Percentiles rank a stretch among this genome's conserved stretches.
These are phyloP conservation scores for Cantharellus anzutake DNA, from an alignment of 768 basidiomycete genomes.

Conservation along the genomic window DNA sequence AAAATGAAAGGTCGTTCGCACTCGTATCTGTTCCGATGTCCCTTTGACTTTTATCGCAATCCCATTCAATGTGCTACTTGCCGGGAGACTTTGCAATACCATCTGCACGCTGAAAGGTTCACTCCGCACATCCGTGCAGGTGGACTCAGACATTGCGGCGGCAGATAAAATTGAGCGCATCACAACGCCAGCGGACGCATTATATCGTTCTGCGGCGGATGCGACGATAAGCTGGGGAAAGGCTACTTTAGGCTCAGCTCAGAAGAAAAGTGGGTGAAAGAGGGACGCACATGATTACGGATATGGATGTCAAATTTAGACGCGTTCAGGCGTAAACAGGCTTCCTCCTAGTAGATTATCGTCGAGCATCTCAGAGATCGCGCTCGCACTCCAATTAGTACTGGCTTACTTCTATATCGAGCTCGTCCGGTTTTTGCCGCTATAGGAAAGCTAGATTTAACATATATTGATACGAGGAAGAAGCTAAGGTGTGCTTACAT, in stretches of 20 bases:
- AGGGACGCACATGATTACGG: conserved; percentile 54
- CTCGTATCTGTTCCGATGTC: neutral
- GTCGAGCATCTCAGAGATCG: too few species aligned
- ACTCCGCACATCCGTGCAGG: conserved; percentile 23
- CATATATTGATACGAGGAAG: conserved; percentile 6
- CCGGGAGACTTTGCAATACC: conserved; percentile 41
- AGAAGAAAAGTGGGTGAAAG: neutral
- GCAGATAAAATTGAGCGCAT: conserved; percentile 51
- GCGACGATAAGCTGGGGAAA: conserved; percentile 47
- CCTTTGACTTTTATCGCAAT: neutral
- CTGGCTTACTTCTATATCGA: conserved; percentile 44
- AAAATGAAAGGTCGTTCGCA: neutral
- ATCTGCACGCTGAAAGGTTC: conserved; percentile 44
- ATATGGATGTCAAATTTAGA: conserved; percentile 75
- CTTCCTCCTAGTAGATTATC: conserved; percentile 29
- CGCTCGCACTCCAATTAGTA: neutral
- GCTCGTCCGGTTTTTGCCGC: conserved; percentile 32
- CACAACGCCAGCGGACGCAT: conserved; percentile 50
- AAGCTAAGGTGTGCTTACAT: conserved; percentile 8
- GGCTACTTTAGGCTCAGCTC: conserved; percentile 6
- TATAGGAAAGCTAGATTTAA: conserved; percentile 18
- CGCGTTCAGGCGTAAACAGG: conserved; percentile 76
- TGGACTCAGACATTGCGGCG: conserved; percentile 43
- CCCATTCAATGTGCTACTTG: conserved; percentile 40
- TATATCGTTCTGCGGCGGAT: conserved; percentile 64